A percentile compares a stretch with the other conserved stretches of the same genome.
Conservation (phyloP, 2,329 filamentous ascomycete genomes). For the Alternaria alternata region DNA sequence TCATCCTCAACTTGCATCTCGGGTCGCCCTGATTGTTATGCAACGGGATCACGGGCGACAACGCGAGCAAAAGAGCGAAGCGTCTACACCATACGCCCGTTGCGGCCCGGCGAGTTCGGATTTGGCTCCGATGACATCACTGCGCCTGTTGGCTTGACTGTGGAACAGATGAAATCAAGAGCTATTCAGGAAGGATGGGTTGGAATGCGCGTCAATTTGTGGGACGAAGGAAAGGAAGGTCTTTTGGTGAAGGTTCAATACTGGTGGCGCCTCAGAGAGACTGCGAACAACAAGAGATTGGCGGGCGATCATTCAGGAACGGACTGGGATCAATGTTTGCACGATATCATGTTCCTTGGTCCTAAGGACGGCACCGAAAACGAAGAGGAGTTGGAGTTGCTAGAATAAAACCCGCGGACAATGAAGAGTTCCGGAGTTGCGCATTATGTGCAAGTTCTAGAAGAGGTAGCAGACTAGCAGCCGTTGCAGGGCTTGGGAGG, state of each 20-base stretch:
- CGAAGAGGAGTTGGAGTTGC: constrained; percentile 1
- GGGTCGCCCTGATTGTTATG: background rate
- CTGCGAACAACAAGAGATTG: constrained; percentile 7
- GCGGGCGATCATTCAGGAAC: background rate
- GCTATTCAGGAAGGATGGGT: constrained; percentile 18
- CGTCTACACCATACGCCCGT: constrained; percentile 20
- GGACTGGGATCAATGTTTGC: constrained; percentile 27
- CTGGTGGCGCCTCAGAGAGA: constrained; percentile 21
- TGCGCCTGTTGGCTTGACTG: constrained; percentile 4
- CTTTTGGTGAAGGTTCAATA: constrained; percentile 27
- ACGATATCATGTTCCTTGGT: constrained; percentile 27
- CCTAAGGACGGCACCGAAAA: constrained; percentile 18
- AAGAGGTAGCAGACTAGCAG: constrained; percentile 15
- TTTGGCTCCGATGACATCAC: constrained; percentile 13
- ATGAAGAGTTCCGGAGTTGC: background rate
- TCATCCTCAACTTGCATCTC: background rate
- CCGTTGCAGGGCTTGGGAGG: constrained; percentile 13
- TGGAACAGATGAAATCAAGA: background rate
- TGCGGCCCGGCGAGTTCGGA: constrained; percentile 9
- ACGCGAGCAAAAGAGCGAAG: background rate
- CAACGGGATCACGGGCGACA: background rate
- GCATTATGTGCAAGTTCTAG: background rate
- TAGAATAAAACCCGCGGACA: background rate
- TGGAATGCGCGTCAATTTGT: constrained; percentile 25
- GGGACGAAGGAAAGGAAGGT: constrained; percentile 9